These are phyloP conservation scores for Trichocladium antarcticum DNA, from an alignment of 495 filamentous ascomycete genomes.

Conservation along the genomic window DNA sequence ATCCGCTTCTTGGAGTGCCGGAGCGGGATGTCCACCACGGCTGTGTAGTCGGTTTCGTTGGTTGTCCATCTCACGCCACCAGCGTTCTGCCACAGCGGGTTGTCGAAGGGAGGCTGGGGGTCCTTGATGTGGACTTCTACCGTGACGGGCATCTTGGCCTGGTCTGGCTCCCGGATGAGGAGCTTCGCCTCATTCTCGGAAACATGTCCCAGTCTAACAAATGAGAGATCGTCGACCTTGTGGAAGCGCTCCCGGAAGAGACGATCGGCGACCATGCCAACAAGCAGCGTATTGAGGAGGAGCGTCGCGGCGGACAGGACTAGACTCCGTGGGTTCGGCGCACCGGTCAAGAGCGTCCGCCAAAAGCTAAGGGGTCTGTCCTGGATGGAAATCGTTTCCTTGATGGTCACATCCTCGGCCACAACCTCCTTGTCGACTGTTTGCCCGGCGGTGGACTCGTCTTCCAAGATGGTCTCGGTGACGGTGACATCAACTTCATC, in stretches of 20 bases:
- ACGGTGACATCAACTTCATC: constrained; percentile 52
- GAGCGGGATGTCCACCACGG: constrained; percentile 48
- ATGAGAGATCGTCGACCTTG: constrained; percentile 62
- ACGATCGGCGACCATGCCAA: constrained; percentile 59
- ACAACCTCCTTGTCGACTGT: constrained; percentile 18
- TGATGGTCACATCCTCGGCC: constrained; percentile 39
- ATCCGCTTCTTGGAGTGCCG: constrained; percentile 42
- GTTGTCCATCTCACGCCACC: constrained; percentile 53
- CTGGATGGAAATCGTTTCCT: constrained; percentile 40
- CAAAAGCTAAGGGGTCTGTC: constrained; percentile 34
- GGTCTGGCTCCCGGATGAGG: constrained; percentile 72
- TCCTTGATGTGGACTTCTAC: constrained; percentile 47
- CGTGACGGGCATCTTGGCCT: constrained; percentile 58
- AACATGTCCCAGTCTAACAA: constrained; percentile 76
- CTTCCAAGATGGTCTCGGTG: constrained; percentile 36
- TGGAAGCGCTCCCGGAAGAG: constrained; percentile 60
- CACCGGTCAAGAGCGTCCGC: constrained; percentile 61
- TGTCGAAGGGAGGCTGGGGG: constrained; percentile 34
- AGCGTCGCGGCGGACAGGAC: constrained; percentile 51
- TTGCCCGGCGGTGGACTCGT: constrained; percentile 5
- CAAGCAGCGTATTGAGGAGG: constrained; percentile 55
- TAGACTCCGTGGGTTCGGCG: constrained; percentile 54
- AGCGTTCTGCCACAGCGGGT: constrained; percentile 52
- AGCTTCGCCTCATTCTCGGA: constrained; percentile 70
- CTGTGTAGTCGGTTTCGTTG: constrained; percentile 73